Base-by-base conservation (phyloP, 1,284 basidiomycete genomes). In the Hortiboletus rubellus region DNA sequence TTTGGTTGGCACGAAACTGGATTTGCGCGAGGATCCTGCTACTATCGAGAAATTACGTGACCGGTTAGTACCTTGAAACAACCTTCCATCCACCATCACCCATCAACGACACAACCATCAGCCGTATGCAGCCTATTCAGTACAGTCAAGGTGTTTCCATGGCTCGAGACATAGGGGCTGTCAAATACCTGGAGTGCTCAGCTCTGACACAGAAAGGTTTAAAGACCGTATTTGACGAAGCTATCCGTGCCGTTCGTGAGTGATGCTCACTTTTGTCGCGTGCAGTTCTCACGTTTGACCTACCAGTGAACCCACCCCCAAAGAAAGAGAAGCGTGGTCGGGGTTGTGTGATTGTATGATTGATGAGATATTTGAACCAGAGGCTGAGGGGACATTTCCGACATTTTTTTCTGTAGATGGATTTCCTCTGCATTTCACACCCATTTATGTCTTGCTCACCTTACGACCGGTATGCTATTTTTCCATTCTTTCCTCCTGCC, bases 131-230 rank as follows among this genome's bases (percentile, higher is more conserved):
- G 54, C 96, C 97, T 41, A 97, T 99, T 70, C 83, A 87, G 63
- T 99, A 96, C 72, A 81, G 86, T 50, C 91, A 98, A 78, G 96
- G 94, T 55, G 87, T 93, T 41, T 81, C 86, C 52, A 95, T 98
- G 93, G 86, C 89, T 57, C 90, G 89, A 70, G 95, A 98, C 68
- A 97, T 99, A 63, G 90, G 91, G 40, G 96, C 96, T 37, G 92
- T 96, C 64, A 96, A 95, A 75, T 99, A 98, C 72, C 78, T 98
- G 58, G 96, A 99, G 76, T 98, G 96, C 74, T 97, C 94, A 30
- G 97, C 97, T 43, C 79, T 99, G 67, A 98, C 97, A 46, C 97
- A 99, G 81, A 96, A 98, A 77, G 96, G 94, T 24, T 77, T 98
- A 68, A 97, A 97, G 85, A 94, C 89, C 46, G 95, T 98, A 45